Percentiles rank a stretch among this genome's conserved stretches.
Evolutionary conservation across 2,329 filamentous ascomycete species (phyloP).

Genomic region (Whalleya microplaca): DNA sequence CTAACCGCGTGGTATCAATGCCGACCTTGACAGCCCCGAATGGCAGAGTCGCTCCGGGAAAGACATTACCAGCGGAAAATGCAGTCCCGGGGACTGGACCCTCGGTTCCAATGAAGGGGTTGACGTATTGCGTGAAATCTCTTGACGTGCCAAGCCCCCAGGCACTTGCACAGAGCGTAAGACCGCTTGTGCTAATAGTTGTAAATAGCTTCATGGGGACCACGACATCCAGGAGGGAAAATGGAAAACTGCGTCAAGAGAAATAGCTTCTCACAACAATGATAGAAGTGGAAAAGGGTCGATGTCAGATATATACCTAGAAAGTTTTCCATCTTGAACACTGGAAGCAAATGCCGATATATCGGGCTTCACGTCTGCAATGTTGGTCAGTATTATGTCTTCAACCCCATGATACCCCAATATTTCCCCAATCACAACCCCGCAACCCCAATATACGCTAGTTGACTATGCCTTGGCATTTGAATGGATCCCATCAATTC

Average conservation of each 20-base stretch:
- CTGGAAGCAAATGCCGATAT: too few relatives aligned
- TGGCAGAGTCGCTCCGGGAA: constrained; percentile 47
- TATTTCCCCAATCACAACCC: not conserved
- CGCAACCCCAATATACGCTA: not conserved
- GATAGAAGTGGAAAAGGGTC: too few relatives aligned
- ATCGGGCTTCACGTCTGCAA: not conserved
- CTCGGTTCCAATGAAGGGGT: constrained; percentile 54
- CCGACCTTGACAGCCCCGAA: constrained; percentile 51
- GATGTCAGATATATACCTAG: too few relatives aligned
- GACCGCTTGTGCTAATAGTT: not conserved
- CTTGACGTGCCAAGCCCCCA: not conserved
- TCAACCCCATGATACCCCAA: not conserved
- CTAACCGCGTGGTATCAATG: constrained; percentile 40
- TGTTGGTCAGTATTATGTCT: not conserved
- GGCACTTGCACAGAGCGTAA: not conserved
- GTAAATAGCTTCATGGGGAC: not conserved
- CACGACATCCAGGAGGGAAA: not conserved
- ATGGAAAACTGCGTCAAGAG: not conserved
- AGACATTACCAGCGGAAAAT: constrained; percentile 48
- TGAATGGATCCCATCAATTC: too few relatives aligned
- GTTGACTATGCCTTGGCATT: too few relatives aligned
- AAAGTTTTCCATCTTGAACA: too few relatives aligned
- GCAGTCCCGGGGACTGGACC: constrained; percentile 48
- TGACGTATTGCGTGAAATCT: constrained; percentile 45
- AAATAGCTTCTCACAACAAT: too few relatives aligned